Conservation (phyloP, 805 yeast genomes). For the Candida fluviatilis region DNA sequence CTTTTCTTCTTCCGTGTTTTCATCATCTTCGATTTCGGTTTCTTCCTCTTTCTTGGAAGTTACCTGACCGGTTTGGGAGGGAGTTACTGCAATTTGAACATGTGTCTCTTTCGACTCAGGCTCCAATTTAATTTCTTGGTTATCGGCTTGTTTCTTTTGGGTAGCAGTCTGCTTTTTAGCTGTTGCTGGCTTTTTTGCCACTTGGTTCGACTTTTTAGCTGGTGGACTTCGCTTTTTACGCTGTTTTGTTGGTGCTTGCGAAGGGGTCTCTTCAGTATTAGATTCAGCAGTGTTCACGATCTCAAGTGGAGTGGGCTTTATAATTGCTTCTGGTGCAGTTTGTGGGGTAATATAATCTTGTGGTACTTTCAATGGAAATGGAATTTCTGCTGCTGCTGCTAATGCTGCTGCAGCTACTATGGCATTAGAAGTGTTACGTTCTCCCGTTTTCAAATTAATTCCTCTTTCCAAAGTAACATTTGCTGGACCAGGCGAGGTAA, state of each 20-base stretch:
- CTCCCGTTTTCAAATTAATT: conserved; percentile 29
- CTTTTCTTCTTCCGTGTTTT: conserved; percentile 23
- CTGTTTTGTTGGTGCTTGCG: too few species aligned
- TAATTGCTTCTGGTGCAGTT: background rate
- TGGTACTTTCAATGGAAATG: conserved; percentile 46
- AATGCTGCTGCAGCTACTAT: conserved; percentile 79
- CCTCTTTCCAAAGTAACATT: conserved; percentile 39
- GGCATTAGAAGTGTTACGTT: conserved; percentile 44
- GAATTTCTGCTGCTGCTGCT: conserved; percentile 77
- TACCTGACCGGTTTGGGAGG: background rate
- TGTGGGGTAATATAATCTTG: conserved; percentile 1
- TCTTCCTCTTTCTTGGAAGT: conserved; percentile 7
- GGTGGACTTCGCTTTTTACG: background rate
- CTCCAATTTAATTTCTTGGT: background rate
- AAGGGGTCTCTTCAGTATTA: too few species aligned
- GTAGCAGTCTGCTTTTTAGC: background rate
- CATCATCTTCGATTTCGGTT: conserved; percentile 17
- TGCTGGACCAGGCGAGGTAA: conserved; percentile 44
- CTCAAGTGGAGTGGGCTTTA: too few species aligned
- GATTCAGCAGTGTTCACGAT: too few species aligned
- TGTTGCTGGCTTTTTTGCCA: background rate
- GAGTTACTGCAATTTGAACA: background rate
- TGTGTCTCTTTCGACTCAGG: background rate
- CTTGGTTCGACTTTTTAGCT: background rate
- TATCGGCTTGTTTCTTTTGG: background rate